A percentile compares a stretch with the other conserved stretches of the same genome.
These are phyloP conservation scores for Pleurotus eryngii DNA, from an alignment of 768 basidiomycete species.

Conservation along the genomic window DNA sequence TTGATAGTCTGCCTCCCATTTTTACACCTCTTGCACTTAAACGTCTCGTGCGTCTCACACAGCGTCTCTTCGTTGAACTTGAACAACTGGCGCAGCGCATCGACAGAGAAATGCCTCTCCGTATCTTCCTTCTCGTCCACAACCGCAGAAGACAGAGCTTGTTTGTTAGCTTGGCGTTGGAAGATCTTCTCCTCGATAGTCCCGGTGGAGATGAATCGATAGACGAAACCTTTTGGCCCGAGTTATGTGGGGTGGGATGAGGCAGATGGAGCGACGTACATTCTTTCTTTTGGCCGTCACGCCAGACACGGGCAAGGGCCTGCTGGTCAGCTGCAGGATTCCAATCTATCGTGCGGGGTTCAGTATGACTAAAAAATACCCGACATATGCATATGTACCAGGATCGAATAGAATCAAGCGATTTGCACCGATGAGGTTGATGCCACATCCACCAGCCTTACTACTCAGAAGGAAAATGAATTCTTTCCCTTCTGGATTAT, in stretches of 20 bases:
- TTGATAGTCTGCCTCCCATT: constrained; percentile 83
- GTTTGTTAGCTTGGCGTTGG: constrained; percentile 94
- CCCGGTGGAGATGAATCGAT: constrained; percentile 95
- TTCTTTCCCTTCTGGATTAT: constrained; percentile 88
- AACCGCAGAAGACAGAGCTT: constrained; percentile 95
- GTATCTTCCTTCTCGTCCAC: constrained; percentile 96
- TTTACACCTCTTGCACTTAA: constrained; percentile 92
- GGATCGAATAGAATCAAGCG: constrained; percentile 95
- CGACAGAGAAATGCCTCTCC: constrained; percentile 91
- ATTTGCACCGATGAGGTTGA: constrained; percentile 96
- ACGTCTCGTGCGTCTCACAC: constrained; percentile 96
- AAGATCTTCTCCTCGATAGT: constrained; percentile 99
- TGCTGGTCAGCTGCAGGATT: constrained; percentile 99
- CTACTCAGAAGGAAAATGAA: constrained; percentile 93
- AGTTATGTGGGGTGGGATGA: too few species aligned
- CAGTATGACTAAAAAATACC: too few species aligned
- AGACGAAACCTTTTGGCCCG: constrained; percentile 93
- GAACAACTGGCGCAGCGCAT: constrained; percentile 88
- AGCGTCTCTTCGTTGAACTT: constrained; percentile 81
- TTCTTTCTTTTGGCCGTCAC: constrained; percentile 99
- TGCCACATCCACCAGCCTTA: constrained; percentile 94
- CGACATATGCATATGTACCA: too few species aligned
- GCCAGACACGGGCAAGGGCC: constrained; percentile 97
- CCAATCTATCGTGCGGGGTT: too few species aligned
- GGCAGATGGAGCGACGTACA: constrained; percentile 49